Evolutionary conservation across 2,329 filamentous ascomycete genomes (phyloP), one percentile per base, ranked within the genome.

Genomic region (Lachnellula hyalina): DNA sequence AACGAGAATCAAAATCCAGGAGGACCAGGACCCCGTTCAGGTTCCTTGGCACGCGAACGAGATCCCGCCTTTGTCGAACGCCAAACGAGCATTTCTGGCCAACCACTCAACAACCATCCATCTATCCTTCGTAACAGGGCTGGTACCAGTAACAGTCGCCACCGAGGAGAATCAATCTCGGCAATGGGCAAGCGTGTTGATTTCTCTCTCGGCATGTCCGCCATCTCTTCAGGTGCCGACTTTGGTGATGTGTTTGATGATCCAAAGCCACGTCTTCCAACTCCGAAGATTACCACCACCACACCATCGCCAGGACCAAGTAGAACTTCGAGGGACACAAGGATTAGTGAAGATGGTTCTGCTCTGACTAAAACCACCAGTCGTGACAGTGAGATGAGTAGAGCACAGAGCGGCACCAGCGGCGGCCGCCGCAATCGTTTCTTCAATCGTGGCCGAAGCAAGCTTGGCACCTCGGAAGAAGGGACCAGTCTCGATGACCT

Each of bases 131-230:
- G 81, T 50, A 76, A 75, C 51, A 72, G 75, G 17, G 73, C 73
- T 52, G 68, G 71, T 34, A 69, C 69, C 1, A 69, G 68, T 2
- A 67, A 66, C 9, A 66, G 64, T n/a, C 76, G 82, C 11, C 68
- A 74, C 36, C 78, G 82, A 8, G 78, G 77, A 34, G 82, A 86
- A 60, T 81, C 82, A 0, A 70, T 83, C 8, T 75, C 79, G 1
- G 73, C 76, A 9, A 82, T 83, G 74, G 74, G 75, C 36, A 83
- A 81, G 52, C 81, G 84, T 28, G 84, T 88, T 32, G 86, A 89
- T 66, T 89, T 89, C 70, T 87, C 84, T 1, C 74, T 88, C 2
- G 86, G 86, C 32, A 86, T 87, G 78, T 77, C 74, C 35, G 77
- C 80, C 45, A 74, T 85, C 41, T 77, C 77, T 3, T 75, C 79